Evolutionary conservation across 129 eudicot genomes (phyloP), one percentile per base, ranked within the genome.

Genomic region (Chrysanthemum seticuspe): DNA sequence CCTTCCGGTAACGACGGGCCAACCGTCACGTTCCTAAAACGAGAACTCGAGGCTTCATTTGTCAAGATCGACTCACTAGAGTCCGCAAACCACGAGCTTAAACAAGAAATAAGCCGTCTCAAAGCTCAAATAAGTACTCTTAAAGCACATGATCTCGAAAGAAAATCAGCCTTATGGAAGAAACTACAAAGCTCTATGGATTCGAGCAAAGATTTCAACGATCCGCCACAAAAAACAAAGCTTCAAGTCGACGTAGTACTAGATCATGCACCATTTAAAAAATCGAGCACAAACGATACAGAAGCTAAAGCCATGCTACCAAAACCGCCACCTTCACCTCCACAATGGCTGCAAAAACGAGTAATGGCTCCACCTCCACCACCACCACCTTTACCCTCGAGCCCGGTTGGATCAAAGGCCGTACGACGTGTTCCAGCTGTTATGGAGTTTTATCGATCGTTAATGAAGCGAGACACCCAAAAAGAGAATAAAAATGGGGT

Each of bases 351-450:
- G 59, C 79, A 68, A 47, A 19, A n/a, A 55, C 79, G 72, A 36
- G 76, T 68, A 1, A 51, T 8, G 2, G 76, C 72, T 3, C 81
- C 87, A 19, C 92, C 98, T 1, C 96, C 98, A 0, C 96, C 95
- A 0, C 77, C 98, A 5, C 98, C 96, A 0, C 95, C 95, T 0
- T 71, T 79, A 5, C 88, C 85, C n/a, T 67, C 87, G 45, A 83
- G 75, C n/a, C 65, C 83, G 4, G 80, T 52, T 31, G 85, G 89
- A 69, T 79, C 89, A 52, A 84, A 62, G 61, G 73, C 87, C n/a
- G 87, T 93, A 0, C 80, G 90, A 12, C 91, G 96, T 13, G 89
- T 85, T 31, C 98, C 98, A 3, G 95, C 89, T 36, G 95, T 93
- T 48, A 85, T 89, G 79, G 98, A 93, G 62, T 83, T 89, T 18